A percentile compares a stretch with the other conserved stretches of the same genome.
These are phyloP conservation scores for Trichoderma arundinaceum DNA, from an alignment of 2,329 filamentous ascomycete species.

Conservation along the genomic window DNA sequence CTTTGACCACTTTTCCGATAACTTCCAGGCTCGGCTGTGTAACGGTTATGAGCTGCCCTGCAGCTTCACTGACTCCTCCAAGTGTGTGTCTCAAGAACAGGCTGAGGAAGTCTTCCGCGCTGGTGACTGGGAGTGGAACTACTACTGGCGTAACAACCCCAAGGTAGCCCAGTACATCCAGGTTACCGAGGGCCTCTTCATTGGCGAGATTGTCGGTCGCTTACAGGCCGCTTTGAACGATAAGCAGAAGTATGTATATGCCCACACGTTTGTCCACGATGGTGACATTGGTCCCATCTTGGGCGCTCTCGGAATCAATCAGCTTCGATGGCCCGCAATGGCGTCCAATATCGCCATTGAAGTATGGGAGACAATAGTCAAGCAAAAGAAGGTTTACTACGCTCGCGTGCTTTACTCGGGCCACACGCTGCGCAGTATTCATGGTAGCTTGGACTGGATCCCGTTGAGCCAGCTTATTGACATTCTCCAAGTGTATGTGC, in stretches of 20 bases:
- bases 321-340: constrained; percentile 26
- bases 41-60: constrained; percentile 25
- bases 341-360: constrained; percentile 21
- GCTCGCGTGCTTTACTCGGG: constrained; percentile 25
- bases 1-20: constrained; percentile 29
- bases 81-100: constrained; percentile 12
- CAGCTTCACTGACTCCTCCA: constrained; percentile 18
- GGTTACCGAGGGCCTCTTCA: constrained; percentile 18
- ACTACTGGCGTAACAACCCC: constrained; percentile 27
- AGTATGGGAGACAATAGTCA: constrained; percentile 18
- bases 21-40: constrained; percentile 24
- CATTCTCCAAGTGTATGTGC: constrained; percentile 22
- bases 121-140: constrained; percentile 25
- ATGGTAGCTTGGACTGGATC: constrained; percentile 16
- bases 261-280: constrained; percentile 24
- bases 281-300: constrained; percentile 14
- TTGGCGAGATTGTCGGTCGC: constrained; percentile 17
- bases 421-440: constrained; percentile 23
- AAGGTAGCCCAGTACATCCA: constrained; percentile 15
- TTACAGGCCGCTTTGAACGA: constrained; percentile 1
- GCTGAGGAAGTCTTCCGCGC: constrained; percentile 26
- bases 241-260: constrained; percentile 17
- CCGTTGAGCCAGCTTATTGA: constrained; percentile 16
- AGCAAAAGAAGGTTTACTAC: constrained; percentile 6
- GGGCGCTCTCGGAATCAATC: constrained; percentile 24